Conservation (phyloP, 2,329 filamentous ascomycete genomes). For the Neonectria coccinea region DNA sequence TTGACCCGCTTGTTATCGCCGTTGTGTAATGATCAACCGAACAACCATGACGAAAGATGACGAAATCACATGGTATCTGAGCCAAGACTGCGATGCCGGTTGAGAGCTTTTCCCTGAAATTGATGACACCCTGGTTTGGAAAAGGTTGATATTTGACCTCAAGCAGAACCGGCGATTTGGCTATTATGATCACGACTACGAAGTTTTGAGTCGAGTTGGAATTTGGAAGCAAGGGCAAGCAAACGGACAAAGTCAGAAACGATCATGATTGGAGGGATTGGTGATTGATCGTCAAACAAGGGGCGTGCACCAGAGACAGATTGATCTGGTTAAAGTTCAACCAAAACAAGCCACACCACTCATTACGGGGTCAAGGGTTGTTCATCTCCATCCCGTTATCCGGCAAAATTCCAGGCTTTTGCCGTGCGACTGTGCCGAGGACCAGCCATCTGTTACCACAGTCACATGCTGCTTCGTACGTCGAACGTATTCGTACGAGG, state of each 20-base stretch:
- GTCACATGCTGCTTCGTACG: slow-evolving; percentile 20
- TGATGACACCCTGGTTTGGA: background rate
- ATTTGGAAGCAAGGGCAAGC: slow-evolving; percentile 1
- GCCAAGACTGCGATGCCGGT: slow-evolving; percentile 1
- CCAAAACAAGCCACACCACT: slow-evolving; percentile 32
- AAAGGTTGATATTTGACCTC: background rate
- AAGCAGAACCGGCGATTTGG: background rate
- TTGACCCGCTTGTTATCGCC: slow-evolving; percentile 15
- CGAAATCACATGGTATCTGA: slow-evolving; percentile 18
- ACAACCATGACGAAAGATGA: slow-evolving; percentile 19
- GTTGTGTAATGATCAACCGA: slow-evolving; percentile 20
- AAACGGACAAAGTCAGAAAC: slow-evolving; percentile 21
- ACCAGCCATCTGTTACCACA: slow-evolving; percentile 1
- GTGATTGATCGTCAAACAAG: slow-evolving; percentile 24
- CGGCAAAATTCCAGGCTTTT: slow-evolving; percentile 19
- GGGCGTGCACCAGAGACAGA: slow-evolving; percentile 23
- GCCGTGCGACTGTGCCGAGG: slow-evolving; percentile 18
- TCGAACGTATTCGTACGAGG: slow-evolving; percentile 1
- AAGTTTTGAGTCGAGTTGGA: slow-evolving; percentile 19
- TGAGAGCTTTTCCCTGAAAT: background rate
- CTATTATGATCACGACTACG: background rate
- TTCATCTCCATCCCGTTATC: slow-evolving; percentile 9
- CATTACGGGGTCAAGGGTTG: slow-evolving; percentile 13
- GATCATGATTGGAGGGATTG: slow-evolving; percentile 37
- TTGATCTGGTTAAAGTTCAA: slow-evolving; percentile 42